Evolutionary conservation across 768 basidiomycete species (phyloP).

Genomic region (Lactifluus rugatus): DNA sequence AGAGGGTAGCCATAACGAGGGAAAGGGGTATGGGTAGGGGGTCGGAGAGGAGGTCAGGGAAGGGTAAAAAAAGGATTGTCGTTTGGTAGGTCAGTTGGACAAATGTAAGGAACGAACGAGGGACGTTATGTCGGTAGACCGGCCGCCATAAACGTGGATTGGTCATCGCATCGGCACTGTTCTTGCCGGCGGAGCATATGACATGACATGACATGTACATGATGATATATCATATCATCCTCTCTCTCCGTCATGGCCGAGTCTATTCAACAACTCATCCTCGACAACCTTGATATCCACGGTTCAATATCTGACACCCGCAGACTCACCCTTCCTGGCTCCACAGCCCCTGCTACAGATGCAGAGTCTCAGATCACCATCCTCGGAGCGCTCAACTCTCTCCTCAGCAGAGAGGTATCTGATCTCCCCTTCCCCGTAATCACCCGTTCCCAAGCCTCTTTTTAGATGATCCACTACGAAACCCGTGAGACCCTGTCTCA

Average conservation of each 20-base stretch:
- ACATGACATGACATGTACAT: no score
- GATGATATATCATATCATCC: not conserved
- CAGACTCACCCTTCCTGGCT: constrained; percentile 54
- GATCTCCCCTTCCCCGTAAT: not conserved
- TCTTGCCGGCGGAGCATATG: no score
- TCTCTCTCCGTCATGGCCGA: constrained; percentile 50
- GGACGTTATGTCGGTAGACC: not conserved
- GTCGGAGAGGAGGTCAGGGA: not conserved
- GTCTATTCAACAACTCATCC: constrained; percentile 65
- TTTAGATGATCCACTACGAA: constrained; percentile 75
- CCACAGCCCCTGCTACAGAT: constrained; percentile 43
- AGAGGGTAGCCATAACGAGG: constrained; percentile 24
- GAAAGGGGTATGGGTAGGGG: not conserved
- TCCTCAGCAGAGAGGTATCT: constrained; percentile 28
- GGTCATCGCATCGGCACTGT: no score
- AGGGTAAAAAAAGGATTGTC: not conserved
- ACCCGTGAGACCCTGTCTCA: constrained; percentile 69
- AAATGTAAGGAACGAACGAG: no score
- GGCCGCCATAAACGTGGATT: not conserved
- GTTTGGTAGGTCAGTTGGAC: not conserved
- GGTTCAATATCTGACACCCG: constrained; percentile 59
- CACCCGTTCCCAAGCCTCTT: constrained; percentile 9
- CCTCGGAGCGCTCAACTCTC: constrained; percentile 86
- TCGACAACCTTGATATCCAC: constrained; percentile 56
- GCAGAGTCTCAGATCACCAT: constrained; percentile 77